phyloP scores from a whole-genome alignment of 78 protist genomes.

The Creolimax fragrantissima region DNA sequence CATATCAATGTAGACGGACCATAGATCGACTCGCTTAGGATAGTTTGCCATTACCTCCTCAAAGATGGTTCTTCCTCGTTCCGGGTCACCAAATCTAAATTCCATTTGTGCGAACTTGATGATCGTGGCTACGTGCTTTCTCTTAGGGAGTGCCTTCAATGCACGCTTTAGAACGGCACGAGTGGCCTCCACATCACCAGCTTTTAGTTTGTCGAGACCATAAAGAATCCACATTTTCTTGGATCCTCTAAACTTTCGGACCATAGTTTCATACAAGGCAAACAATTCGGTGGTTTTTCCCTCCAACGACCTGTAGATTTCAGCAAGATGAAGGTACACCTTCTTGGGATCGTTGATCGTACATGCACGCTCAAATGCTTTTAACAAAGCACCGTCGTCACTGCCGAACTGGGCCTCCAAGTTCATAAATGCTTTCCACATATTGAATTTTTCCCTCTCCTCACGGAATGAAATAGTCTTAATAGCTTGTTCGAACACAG shows the following conservation, averaged over 20 bases:
- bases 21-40: constrained; percentile 87
- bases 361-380: constrained; percentile 53
- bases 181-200: constrained; percentile 11
- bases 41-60: constrained; percentile 56
- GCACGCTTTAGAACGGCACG: constrained; percentile 27
- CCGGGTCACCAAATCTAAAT: constrained; percentile 77
- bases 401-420: constrained; percentile 77
- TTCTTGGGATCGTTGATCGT: constrained; percentile 41
- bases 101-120: constrained; percentile 74
- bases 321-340: constrained; percentile 34
- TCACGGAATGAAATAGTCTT: constrained; percentile 40
- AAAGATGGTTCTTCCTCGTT: constrained; percentile 80
- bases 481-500: constrained; percentile 76
- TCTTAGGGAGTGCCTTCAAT: constrained; percentile 39
- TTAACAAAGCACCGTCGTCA: constrained; percentile 14
- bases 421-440: constrained; percentile 86
- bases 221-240: constrained; percentile 52
- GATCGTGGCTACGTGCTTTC: constrained; percentile 57
- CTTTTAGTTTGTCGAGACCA: constrained; percentile 14
- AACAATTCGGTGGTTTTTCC: not conserved
- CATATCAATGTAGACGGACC: constrained; percentile 87
- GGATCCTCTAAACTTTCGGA: constrained; percentile 44
- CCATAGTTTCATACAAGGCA: constrained; percentile 32
- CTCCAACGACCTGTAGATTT: not conserved
- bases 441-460: constrained; percentile 68